Conservation (phyloP, 768 basidiomycete genomes). For the Antrodiella citrinella region DNA sequence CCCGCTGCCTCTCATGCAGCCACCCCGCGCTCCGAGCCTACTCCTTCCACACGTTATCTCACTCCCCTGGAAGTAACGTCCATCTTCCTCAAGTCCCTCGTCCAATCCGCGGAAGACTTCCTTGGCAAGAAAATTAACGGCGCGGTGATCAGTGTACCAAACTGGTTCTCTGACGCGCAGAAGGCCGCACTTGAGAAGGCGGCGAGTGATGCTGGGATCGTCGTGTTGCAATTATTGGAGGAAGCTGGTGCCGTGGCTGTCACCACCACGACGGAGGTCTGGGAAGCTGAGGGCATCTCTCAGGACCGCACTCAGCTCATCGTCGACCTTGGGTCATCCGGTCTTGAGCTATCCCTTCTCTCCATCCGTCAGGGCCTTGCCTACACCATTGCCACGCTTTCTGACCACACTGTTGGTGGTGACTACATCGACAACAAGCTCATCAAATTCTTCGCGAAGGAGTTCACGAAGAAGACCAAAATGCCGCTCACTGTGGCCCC, state of each 20-base stretch:
- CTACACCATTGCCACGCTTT: constrained; percentile 48
- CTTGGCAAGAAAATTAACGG: constrained; percentile 71
- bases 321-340: constrained; percentile 75
- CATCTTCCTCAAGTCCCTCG: constrained; percentile 77
- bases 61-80: constrained; percentile 78
- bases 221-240: constrained; percentile 80
- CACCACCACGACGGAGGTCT: constrained; percentile 40
- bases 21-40: constrained; percentile 70
- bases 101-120: constrained; percentile 86
- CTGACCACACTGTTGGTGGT: constrained; percentile 44
- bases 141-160: constrained; percentile 78
- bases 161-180: constrained; percentile 65
- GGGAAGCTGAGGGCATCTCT: constrained; percentile 29
- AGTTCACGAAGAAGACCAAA: constrained; percentile 96
- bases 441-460: constrained; percentile 87
- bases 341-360: constrained; percentile 60
- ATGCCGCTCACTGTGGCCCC: constrained; percentile 59
- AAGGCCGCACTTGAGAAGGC: constrained; percentile 64
- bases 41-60: constrained; percentile 57
- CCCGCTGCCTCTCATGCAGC: constrained; percentile 61
- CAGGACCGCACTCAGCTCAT: constrained; percentile 72
- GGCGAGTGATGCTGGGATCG: constrained; percentile 72
- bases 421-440: constrained; percentile 74
- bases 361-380: constrained; percentile 71
- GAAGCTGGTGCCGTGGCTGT: constrained; percentile 75